Base-by-base conservation (phyloP, 345 rosid species). In the Mallotus nudiflorus region DNA sequence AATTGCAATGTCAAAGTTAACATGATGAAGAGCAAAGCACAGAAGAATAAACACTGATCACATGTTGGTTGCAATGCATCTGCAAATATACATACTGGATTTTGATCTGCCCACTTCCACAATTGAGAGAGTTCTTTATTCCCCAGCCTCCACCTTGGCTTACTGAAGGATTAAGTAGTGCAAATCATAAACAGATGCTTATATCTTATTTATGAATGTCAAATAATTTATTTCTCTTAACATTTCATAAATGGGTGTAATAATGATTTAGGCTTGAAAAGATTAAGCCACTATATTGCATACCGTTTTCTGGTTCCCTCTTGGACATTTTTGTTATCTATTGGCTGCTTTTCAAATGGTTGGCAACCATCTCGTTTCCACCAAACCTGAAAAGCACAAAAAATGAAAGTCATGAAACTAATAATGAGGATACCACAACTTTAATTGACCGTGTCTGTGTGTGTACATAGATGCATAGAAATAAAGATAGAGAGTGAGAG, bases 321-420 rank as follows among this genome's bases (percentile, higher is more conserved):
- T 62, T 67, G 92, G 35, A 75, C 75, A 35, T 80, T 62, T 84
- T 85, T 92, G 68, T 78, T 85, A 75, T 89, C 99, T 48, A 77
- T 75, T 13, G 84, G 94, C 73, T 89, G 99, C 76, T 90, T 95
- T 78, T 92, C 99, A 88, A 92, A 90, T 60, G 99, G 91, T 33
- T 81, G 97, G 74, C 99, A 95, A 49, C 98, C 98, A 83, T 95
- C 98, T 55, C 98, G 94, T 81, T 95, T 95, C 98, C 99, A 95
- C 98, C 98, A 95, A 25, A 90, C 90, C 99, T 95, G 75, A 58
- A n/a, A 46, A 74, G 50, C 40, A 68, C 54, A 78, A n/a, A n/a
- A n/a, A n/a, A n/a, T 3, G 70, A 22, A 68, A 29, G 66, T 72
- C 46, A 67, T n/a, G 37, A 52, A 54, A 57, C 18, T 68, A 48